These are phyloP conservation scores for Rhynchospora breviuscula DNA, from an alignment of 176 grass and related monocot genomes.

Conservation along the genomic window DNA sequence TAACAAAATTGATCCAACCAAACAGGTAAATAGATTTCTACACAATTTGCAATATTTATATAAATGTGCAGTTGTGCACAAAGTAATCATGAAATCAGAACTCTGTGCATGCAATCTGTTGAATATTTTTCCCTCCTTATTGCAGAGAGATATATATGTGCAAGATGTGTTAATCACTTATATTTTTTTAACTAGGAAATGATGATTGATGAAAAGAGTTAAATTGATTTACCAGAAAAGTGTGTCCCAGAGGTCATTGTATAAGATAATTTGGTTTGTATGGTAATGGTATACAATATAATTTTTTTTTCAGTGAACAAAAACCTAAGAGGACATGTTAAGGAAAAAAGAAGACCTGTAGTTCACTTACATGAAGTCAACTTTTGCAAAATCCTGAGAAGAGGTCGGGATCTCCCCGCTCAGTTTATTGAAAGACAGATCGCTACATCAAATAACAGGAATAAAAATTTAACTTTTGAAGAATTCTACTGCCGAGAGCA, in stretches of 20 bases:
- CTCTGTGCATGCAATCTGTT: background rate
- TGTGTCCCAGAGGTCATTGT: background rate
- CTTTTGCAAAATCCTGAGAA: constrained; percentile 38
- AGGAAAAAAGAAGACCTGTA: background rate
- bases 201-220: background rate
- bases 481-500: background rate
- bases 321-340: background rate
- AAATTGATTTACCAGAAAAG: background rate
- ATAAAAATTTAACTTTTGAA: constrained; percentile 21
- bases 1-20: background rate
- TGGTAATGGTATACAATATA: background rate
- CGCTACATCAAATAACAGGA: constrained; percentile 43
- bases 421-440: constrained; percentile 84
- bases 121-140: background rate
- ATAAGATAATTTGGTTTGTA: background rate
- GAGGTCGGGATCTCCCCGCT: constrained; percentile 64
- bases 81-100: background rate
- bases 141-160: background rate
- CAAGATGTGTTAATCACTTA: background rate
- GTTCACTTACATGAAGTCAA: constrained; percentile 77
- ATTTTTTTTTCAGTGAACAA: background rate
- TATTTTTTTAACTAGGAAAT: background rate
- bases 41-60: background rate
- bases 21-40: background rate
- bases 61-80: no score